Conservation (phyloP, 148 eudicot species). For the Nepenthes mirabilis region DNA sequence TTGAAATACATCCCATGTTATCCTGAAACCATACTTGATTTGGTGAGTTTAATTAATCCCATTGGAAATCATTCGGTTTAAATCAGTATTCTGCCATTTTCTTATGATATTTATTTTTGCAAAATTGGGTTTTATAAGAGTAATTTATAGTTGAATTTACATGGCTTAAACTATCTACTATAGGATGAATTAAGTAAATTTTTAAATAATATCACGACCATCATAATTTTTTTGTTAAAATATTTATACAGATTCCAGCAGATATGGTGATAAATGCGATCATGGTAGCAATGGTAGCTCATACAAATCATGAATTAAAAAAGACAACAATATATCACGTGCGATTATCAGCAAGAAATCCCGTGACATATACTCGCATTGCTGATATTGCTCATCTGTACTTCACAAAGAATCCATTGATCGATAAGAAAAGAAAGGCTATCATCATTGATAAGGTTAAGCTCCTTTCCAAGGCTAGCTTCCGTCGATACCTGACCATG, state of each 20-base stretch:
- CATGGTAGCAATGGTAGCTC: constrained; percentile 4
- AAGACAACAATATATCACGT: constrained; percentile 32
- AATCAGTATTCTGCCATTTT: no score
- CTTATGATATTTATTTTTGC: no score
- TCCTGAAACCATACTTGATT: constrained; percentile 25
- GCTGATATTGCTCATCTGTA: constrained; percentile 27
- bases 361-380: constrained; percentile 13
- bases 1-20: no score
- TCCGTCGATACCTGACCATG: constrained; percentile 39
- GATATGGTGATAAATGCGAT: constrained; percentile 4
- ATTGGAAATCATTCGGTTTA: no score
- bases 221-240: no score
- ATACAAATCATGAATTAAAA: constrained; percentile 13
- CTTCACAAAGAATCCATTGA: constrained; percentile 48
- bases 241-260: neutral
- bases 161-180: no score
- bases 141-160: neutral
- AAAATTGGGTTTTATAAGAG: no score
- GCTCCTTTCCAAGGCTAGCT: constrained; percentile 46
- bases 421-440: constrained; percentile 47
- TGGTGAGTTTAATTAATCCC: constrained; percentile 19
- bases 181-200: no score
- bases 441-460: constrained; percentile 33
- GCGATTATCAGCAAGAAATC: constrained; percentile 49
- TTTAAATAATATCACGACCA: no score